Percentiles rank a stretch among this genome's conserved stretches.
Evolutionary conservation across 2,329 filamentous ascomycete species (phyloP).

Genomic region (Monosporascus sp.): DNA sequence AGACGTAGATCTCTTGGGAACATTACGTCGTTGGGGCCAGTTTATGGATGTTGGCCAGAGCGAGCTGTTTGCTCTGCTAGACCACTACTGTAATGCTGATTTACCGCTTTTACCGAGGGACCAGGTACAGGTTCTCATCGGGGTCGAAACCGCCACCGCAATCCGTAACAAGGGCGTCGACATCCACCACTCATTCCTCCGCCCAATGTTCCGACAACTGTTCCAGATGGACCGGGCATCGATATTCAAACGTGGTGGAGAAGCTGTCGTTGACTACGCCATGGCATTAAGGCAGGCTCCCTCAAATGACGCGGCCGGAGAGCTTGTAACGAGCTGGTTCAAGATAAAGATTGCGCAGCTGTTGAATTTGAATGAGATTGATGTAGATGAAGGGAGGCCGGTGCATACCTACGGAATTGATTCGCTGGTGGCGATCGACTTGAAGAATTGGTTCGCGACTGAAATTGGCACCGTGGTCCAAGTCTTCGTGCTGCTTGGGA

Average conservation of each 20-base stretch:
- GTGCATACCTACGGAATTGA: background rate
- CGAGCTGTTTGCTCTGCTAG: constrained; percentile 2
- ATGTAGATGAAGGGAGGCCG: background rate
- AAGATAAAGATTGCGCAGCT: background rate
- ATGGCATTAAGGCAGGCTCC: constrained; percentile 27
- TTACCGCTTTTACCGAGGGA: constrained; percentile 1
- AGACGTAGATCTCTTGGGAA: background rate
- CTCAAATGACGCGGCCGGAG: constrained; percentile 45
- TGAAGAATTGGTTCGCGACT: background rate
- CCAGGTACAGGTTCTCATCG: constrained; percentile 3
- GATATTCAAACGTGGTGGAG: constrained; percentile 33
- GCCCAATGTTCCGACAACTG: constrained; percentile 5
- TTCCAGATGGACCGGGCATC: constrained; percentile 3
- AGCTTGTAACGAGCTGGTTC: constrained; percentile 45
- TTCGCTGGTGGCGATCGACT: background rate
- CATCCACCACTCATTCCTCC: constrained; percentile 4
- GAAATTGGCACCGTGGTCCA: background rate
- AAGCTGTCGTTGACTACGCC: constrained; percentile 34
- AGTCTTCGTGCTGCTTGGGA: background rate
- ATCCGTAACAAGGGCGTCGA: constrained; percentile 4
- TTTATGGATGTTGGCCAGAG: constrained; percentile 5
- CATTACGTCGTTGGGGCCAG: constrained; percentile 1
- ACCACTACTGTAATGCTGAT: constrained; percentile 7
- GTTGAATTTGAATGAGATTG: background rate
- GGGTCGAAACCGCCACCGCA: background rate